phyloP scores from a whole-genome alignment of 805 yeast species.

The Cyberlindnera nakhonratchasimensis region DNA sequence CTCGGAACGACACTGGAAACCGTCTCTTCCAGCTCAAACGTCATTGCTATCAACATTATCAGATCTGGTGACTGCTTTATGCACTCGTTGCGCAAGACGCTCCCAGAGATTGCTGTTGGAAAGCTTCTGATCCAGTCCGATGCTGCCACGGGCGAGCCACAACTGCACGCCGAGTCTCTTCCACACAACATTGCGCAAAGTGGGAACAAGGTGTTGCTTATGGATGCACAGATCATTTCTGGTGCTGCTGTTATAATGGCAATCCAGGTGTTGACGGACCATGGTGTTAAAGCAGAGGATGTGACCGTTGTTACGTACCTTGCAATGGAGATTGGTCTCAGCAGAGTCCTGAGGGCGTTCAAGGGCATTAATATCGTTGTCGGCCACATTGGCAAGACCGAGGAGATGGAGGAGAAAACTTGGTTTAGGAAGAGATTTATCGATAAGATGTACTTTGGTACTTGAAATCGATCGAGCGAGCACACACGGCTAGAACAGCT shows the following conservation, averaged over 20 bases:
- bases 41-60: conserved; percentile 74
- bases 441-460: conserved; percentile 78
- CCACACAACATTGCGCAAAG: conserved; percentile 41
- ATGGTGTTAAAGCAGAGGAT: conserved; percentile 57
- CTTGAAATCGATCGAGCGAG: neutral
- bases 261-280: conserved; percentile 79
- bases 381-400: conserved; percentile 56
- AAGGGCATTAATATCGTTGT: conserved; percentile 57
- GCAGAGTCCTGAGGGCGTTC: conserved; percentile 72
- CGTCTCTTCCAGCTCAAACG: conserved; percentile 37
- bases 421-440: conserved; percentile 66
- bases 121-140: conserved; percentile 86
- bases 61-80: conserved; percentile 93
- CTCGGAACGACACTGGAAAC: conserved; percentile 29
- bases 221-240: conserved; percentile 85
- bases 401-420: conserved; percentile 48
- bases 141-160: conserved; percentile 89
- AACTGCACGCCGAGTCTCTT: conserved; percentile 73
- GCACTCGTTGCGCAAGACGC: conserved; percentile 67
- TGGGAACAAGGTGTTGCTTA: conserved; percentile 51
- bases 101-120: conserved; percentile 79
- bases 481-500: neutral
- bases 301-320: conserved; percentile 68
- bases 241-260: conserved; percentile 98
- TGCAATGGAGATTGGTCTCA: conserved; percentile 75